A percentile compares a stretch with the other conserved stretches of the same genome.
phyloP scores from a whole-genome alignment of 73 alveolate genomes.

The Paramecium primaurelia region DNA sequence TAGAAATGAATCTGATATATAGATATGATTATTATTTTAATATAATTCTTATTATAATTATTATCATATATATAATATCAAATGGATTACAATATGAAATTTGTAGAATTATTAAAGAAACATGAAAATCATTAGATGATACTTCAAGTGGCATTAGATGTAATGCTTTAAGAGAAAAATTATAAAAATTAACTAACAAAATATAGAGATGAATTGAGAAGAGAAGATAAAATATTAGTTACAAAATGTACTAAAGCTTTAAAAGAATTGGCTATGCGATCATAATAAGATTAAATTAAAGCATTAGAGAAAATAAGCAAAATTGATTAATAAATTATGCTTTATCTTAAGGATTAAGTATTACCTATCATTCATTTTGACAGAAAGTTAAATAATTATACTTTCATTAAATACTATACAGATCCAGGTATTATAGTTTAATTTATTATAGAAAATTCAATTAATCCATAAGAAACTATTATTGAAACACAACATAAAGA shows the following conservation, averaged over 20 bases:
- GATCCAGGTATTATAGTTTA: background rate
- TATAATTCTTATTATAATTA: background rate
- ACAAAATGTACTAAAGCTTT: constrained; percentile 36
- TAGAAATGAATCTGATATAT: too few relatives aligned
- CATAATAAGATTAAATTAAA: background rate
- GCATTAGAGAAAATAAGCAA: constrained; percentile 13
- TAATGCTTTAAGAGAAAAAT: constrained; percentile 29
- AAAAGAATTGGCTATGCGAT: background rate
- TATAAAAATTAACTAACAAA: background rate
- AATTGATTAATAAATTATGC: background rate
- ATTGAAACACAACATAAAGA: background rate
- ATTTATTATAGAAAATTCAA: background rate
- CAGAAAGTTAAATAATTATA: constrained; percentile 24
- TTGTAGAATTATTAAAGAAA: background rate
- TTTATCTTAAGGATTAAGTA: background rate
- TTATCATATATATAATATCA: background rate
- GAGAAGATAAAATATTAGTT: constrained; percentile 15
- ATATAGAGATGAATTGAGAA: constrained; percentile 31
- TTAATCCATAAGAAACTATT: background rate
- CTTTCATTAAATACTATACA: constrained; percentile 3
- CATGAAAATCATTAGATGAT: constrained; percentile 7
- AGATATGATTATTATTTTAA: background rate
- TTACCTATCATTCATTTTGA: constrained; percentile 42
- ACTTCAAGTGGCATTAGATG: background rate
- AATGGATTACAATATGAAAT: constrained; percentile 33